phyloP scores from a whole-genome alignment of 768 basidiomycete genomes.

The Auricularia sp. region DNA sequence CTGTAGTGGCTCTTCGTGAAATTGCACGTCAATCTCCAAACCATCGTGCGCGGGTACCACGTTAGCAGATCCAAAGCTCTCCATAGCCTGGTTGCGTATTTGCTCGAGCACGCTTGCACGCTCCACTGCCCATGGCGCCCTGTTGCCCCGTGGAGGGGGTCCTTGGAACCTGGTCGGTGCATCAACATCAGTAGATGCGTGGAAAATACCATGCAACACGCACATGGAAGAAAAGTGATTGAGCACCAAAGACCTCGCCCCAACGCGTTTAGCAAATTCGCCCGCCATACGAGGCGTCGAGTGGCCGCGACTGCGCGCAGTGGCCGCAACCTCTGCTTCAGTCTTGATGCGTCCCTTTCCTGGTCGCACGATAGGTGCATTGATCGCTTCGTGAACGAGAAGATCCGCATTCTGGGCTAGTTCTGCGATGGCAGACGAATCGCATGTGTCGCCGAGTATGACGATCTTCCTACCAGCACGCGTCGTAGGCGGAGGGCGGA shows the following conservation, averaged over 20 bases:
- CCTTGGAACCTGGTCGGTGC: background rate
- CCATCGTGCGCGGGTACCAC: too few relatives aligned
- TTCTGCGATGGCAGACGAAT: conserved; percentile 40
- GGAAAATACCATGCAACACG: conserved; percentile 10
- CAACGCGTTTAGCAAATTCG: conserved; percentile 50
- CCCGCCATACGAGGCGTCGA: conserved; percentile 75
- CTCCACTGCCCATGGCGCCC: background rate
- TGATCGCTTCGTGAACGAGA: conserved; percentile 82
- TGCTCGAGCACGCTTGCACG: background rate
- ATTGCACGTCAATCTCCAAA: too few relatives aligned
- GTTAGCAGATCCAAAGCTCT: too few relatives aligned
- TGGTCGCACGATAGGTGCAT: conserved; percentile 50
- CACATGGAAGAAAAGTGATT: conserved; percentile 73
- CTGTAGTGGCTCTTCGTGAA: too few relatives aligned
- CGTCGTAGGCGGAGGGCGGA: conserved; percentile 15
- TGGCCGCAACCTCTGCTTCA: conserved; percentile 41
- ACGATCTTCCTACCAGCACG: conserved; percentile 51
- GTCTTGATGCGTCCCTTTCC: conserved; percentile 22
- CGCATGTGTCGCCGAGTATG: conserved; percentile 68
- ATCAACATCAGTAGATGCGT: background rate
- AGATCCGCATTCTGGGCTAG: conserved; percentile 57
- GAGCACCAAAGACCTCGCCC: conserved; percentile 52
- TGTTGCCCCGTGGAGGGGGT: background rate
- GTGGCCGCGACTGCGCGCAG: conserved; percentile 57
- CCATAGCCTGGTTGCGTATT: too few relatives aligned